Percentiles rank a stretch among this genome's conserved stretches.
Evolutionary conservation across 2,329 filamentous ascomycete genomes (phyloP).

Genomic region (Bretziella fagacearum): DNA sequence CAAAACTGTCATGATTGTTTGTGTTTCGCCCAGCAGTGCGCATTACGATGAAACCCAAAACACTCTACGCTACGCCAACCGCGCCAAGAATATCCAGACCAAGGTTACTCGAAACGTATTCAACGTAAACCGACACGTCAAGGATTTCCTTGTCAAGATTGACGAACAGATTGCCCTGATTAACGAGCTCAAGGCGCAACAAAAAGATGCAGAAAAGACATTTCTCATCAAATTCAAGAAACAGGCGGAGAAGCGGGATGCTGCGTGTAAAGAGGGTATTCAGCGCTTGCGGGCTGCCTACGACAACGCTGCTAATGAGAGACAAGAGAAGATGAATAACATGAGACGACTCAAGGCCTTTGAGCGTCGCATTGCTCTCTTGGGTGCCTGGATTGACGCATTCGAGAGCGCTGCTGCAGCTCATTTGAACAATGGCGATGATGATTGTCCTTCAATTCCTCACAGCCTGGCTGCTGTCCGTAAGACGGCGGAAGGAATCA

Average conservation of each 20-base stretch:
- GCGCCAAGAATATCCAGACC: conserved; percentile 98
- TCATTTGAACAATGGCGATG: conserved; percentile 29
- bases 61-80: conserved; percentile 88
- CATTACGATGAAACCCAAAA: conserved; percentile 99
- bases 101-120: conserved; percentile 99
- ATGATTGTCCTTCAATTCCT: conserved; percentile 31
- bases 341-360: conserved; percentile 73
- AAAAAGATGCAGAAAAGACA: conserved; percentile 68
- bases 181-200: conserved; percentile 83
- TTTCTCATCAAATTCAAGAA: conserved; percentile 85
- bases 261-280: conserved; percentile 59
- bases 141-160: conserved; percentile 98
- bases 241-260: conserved; percentile 69
- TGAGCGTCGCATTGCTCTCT: conserved; percentile 65
- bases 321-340: conserved; percentile 59
- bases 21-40: conserved; percentile 85
- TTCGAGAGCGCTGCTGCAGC: conserved; percentile 70
- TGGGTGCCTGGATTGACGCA: conserved; percentile 85
- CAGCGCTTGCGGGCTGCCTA: conserved; percentile 66
- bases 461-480: conserved; percentile 56
- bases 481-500: conserved; percentile 74
- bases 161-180: conserved; percentile 97
- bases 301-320: conserved; percentile 59
- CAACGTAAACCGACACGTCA: conserved; percentile 97
- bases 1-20: conserved; percentile 99